phyloP scores from a whole-genome alignment of 2,329 filamentous ascomycete species.

The Botrytis aclada region DNA sequence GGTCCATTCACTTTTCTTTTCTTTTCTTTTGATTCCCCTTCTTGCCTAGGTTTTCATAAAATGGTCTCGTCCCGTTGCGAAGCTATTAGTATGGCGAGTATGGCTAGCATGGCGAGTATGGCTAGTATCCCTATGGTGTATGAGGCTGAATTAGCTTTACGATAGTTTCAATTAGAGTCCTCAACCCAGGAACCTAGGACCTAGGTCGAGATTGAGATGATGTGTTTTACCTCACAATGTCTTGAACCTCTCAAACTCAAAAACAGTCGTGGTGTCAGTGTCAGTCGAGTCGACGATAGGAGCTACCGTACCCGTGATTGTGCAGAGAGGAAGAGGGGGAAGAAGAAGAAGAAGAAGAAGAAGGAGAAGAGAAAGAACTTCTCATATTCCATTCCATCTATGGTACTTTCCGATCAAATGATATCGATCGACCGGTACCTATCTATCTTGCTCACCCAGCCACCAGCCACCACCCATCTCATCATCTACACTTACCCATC shows the following conservation, averaged over 20 bases:
- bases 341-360: neutral
- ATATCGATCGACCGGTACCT: too few relatives aligned
- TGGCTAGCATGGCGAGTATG: neutral
- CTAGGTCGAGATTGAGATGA: neutral
- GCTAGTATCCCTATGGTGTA: neutral
- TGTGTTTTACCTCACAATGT: neutral
- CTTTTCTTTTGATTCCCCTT: neutral
- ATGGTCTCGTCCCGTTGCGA: neutral
- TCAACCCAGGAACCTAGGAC: neutral
- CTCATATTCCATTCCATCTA: too few relatives aligned
- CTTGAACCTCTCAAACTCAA: neutral
- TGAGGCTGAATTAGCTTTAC: constrained; percentile 9
- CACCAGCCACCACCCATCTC: neutral
- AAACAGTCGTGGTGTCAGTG: neutral
- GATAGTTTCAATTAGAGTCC: constrained; percentile 4
- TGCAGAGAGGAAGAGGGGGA: neutral
- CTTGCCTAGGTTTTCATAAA: neutral
- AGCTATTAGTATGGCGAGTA: neutral
- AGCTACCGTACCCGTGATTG: neutral
- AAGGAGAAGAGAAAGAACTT: too few relatives aligned
- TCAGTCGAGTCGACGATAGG: too few relatives aligned
- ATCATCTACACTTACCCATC: neutral
- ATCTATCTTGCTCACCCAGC: neutral
- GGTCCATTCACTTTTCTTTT: neutral
- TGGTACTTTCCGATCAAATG: too few relatives aligned